phyloP scores from a whole-genome alignment of 495 filamentous ascomycete species.

The Hypoxylon lienhwacheense region DNA sequence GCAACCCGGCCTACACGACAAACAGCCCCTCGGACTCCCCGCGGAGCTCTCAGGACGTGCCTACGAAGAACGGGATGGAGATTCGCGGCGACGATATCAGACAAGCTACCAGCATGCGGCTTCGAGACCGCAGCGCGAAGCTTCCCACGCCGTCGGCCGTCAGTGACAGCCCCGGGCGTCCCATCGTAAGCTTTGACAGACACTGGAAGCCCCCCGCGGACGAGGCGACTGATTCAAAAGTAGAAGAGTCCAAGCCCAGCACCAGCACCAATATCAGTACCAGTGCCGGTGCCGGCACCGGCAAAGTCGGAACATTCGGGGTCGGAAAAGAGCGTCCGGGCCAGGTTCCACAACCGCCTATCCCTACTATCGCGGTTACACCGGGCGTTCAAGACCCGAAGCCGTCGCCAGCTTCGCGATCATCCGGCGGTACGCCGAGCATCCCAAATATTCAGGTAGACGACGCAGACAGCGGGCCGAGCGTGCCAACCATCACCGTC shows the following conservation, averaged over 20 bases:
- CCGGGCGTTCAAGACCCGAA: constrained; percentile 44
- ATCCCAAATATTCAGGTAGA: constrained; percentile 47
- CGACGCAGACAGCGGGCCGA: constrained; percentile 36
- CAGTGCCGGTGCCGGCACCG: constrained; percentile 15
- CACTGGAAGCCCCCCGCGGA: constrained; percentile 69
- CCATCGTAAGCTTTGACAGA: constrained; percentile 90
- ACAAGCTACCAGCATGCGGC: constrained; percentile 84
- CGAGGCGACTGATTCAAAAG: constrained; percentile 59
- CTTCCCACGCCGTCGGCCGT: constrained; percentile 84
- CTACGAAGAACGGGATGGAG: constrained; percentile 73
- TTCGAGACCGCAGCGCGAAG: constrained; percentile 81
- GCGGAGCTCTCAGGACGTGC: constrained; percentile 39
- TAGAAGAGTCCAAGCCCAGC: constrained; percentile 45
- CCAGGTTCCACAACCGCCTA: constrained; percentile 38
- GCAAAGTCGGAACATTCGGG: constrained; percentile 35
- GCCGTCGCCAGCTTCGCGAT: constrained; percentile 35
- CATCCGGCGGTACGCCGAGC: constrained; percentile 40
- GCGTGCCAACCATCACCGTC: constrained; percentile 36
- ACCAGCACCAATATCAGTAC: constrained; percentile 36
- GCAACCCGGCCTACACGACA: constrained; percentile 69
- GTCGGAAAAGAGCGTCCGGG: constrained; percentile 36
- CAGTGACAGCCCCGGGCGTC: constrained; percentile 79
- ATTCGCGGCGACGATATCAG: constrained; percentile 83
- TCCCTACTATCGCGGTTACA: constrained; percentile 67
- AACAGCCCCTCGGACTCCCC: constrained; percentile 55